phyloP scores from a whole-genome alignment of 2,329 filamentous ascomycete genomes.

The Pezicula rhizophila region DNA sequence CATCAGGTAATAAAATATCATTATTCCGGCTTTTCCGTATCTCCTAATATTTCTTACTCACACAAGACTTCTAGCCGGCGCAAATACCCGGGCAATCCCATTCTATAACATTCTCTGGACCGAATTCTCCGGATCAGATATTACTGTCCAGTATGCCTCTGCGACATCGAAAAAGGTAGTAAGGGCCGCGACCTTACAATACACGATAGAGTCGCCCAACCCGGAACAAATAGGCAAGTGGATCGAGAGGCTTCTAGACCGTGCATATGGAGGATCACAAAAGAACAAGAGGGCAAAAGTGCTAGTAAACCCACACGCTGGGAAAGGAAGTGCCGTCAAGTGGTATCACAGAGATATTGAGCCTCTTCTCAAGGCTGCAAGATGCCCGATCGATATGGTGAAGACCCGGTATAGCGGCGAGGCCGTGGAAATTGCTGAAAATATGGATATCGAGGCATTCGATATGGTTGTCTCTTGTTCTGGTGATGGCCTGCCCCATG shows the following conservation, averaged over 20 bases:
- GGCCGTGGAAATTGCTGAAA: slow-evolving; percentile 68
- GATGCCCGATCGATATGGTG: slow-evolving; percentile 69
- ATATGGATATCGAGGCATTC: slow-evolving; percentile 70
- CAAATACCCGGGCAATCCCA: slow-evolving; percentile 50
- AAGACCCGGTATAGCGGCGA: slow-evolving; percentile 68
- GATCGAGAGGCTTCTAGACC: slow-evolving; percentile 57
- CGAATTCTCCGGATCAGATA: slow-evolving; percentile 50
- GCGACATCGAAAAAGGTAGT: slow-evolving; percentile 53
- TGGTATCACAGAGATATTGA: slow-evolving; percentile 70
- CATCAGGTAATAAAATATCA: slow-evolving; percentile 33
- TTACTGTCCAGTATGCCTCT: slow-evolving; percentile 69
- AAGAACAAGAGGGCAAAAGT: slow-evolving; percentile 76
- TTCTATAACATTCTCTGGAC: slow-evolving; percentile 85
- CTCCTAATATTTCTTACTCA: slow-evolving; percentile 9
- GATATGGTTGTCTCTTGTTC: slow-evolving; percentile 87
- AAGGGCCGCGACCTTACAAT: slow-evolving; percentile 53
- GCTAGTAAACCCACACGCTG: slow-evolving; percentile 85
- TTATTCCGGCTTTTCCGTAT: slow-evolving; percentile 8
- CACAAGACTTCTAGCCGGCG: slow-evolving; percentile 16
- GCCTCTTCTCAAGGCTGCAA: slow-evolving; percentile 77
- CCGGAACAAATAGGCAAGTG: slow-evolving; percentile 39
- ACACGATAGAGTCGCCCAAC: slow-evolving; percentile 40
- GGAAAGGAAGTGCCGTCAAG: slow-evolving; percentile 69
- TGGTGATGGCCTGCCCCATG: slow-evolving; percentile 85
- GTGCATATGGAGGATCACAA: slow-evolving; percentile 65